phyloP scores from a whole-genome alignment of 2,329 filamentous ascomycete genomes.

The Periconia digitata region DNA sequence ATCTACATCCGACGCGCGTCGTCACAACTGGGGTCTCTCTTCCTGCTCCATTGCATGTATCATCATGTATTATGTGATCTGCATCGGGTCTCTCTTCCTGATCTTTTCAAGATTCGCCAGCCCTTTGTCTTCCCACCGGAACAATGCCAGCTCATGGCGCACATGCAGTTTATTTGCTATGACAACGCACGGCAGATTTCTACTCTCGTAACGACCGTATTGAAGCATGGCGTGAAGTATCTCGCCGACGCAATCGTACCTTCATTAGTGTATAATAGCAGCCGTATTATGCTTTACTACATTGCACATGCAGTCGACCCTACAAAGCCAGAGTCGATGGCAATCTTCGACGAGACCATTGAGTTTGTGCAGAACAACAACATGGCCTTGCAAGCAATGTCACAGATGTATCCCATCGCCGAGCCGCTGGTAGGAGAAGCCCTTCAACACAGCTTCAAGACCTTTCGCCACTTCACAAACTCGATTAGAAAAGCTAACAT shows the following conservation, averaged over 20 bases:
- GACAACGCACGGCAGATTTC: conserved; percentile 36
- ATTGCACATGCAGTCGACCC: conserved; percentile 32
- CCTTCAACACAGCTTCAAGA: not conserved
- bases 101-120: conserved; percentile 34
- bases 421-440: conserved; percentile 24
- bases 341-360: conserved; percentile 27
- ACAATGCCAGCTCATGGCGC: conserved; percentile 25
- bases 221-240: conserved; percentile 35
- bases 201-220: conserved; percentile 26
- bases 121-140: conserved; percentile 30
- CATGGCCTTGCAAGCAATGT: conserved; percentile 31
- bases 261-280: conserved; percentile 38
- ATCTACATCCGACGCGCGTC: conserved; percentile 39
- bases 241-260: conserved; percentile 38
- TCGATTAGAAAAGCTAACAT: not conserved
- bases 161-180: conserved; percentile 31
- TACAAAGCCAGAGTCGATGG: conserved; percentile 27
- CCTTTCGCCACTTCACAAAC: not conserved
- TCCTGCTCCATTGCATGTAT: conserved; percentile 39
- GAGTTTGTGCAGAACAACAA: conserved; percentile 37
- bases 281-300: conserved; percentile 37
- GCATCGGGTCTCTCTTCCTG: conserved; percentile 33
- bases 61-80: conserved; percentile 37
- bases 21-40: conserved; percentile 33
- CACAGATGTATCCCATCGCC: conserved; percentile 34